A percentile compares a stretch with the other conserved stretches of the same genome.
phyloP scores from a whole-genome alignment of 805 yeast genomes.

The Candida andamanensis region DNA sequence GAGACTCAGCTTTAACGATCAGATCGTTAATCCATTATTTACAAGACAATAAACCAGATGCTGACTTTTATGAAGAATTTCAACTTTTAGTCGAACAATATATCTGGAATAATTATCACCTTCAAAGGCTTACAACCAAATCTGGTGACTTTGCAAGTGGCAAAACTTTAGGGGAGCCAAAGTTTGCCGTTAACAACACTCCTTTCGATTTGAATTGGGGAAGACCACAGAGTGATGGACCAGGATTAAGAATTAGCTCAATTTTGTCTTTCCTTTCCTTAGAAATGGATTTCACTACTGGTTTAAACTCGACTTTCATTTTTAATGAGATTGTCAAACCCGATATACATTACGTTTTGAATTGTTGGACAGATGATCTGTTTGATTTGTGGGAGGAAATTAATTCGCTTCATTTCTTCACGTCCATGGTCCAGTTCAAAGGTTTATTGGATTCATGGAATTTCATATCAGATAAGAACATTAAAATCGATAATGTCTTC shows the following conservation, averaged over 20 bases:
- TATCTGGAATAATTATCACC: conserved; percentile 47
- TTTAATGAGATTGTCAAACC: conserved; percentile 54
- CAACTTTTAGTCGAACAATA: conserved; percentile 48
- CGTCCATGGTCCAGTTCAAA: conserved; percentile 66
- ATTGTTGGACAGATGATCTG: conserved; percentile 59
- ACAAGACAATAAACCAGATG: conserved; percentile 27
- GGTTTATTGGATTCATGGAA: conserved; percentile 54
- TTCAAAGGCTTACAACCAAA: conserved; percentile 66
- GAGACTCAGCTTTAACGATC: conserved; percentile 84
- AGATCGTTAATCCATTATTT: conserved; percentile 56
- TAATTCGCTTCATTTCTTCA: conserved; percentile 70
- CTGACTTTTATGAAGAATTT: conserved; percentile 5
- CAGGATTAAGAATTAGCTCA: conserved; percentile 73
- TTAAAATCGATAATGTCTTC: conserved; percentile 19
- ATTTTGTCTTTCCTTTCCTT: conserved; percentile 50
- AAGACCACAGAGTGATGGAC: conserved; percentile 94
- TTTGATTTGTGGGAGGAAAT: conserved; percentile 95
- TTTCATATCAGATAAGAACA: conserved; percentile 20
- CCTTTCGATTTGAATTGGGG: conserved; percentile 77
- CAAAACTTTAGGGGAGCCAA: conserved; percentile 80
- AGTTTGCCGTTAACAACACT: conserved; percentile 62
- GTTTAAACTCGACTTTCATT: conserved; percentile 26
- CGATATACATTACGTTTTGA: conserved; percentile 61
- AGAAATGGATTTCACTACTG: conserved; percentile 4
- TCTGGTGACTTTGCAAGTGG: conserved; percentile 46